These are phyloP conservation scores for Cordyceps militaris DNA, from an alignment of 2,329 filamentous ascomycete genomes.

Conservation along the genomic window DNA sequence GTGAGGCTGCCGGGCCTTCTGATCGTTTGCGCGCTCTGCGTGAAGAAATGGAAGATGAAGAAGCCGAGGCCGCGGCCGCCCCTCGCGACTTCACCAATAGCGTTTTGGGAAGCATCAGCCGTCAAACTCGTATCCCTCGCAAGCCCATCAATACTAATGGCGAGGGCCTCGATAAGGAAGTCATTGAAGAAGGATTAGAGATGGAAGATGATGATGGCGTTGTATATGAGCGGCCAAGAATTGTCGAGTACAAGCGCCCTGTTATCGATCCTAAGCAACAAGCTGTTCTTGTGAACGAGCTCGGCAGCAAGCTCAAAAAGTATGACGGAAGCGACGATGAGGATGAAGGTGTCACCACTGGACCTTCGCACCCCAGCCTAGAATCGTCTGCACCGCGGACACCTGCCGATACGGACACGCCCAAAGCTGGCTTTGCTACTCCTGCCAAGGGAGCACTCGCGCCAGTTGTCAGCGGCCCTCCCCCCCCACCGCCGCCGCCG, in stretches of 20 bases:
- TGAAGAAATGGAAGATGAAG: constrained; percentile 79
- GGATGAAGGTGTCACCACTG: constrained; percentile 62
- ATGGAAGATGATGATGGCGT: constrained; percentile 47
- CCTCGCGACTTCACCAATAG: constrained; percentile 62
- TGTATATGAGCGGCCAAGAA: constrained; percentile 69
- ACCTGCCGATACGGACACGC: constrained; percentile 52
- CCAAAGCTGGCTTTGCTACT: constrained; percentile 51
- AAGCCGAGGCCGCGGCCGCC: constrained; percentile 49
- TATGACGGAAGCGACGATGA: constrained; percentile 69
- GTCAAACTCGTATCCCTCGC: constrained; percentile 49
- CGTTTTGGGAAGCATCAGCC: constrained; percentile 65
- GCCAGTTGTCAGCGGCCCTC: constrained; percentile 27
- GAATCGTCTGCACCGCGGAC: constrained; percentile 64
- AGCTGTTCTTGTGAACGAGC: constrained; percentile 60
- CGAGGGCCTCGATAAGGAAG: constrained; percentile 35
- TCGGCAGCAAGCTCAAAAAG: constrained; percentile 67
- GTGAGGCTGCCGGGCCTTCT: constrained; percentile 73
- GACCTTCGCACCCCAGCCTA: constrained; percentile 66
- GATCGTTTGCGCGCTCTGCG: constrained; percentile 86
- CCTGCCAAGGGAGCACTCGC: constrained; percentile 29
- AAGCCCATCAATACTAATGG: constrained; percentile 44
- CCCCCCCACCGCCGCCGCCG: constrained; percentile 34
- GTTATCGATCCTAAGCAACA: constrained; percentile 56
- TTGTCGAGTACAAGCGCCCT: constrained; percentile 73
- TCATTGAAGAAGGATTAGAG: constrained; percentile 45